Base-by-base conservation (phyloP, 164 flowering plant genomes). In the Magnolia officinalis region DNA sequence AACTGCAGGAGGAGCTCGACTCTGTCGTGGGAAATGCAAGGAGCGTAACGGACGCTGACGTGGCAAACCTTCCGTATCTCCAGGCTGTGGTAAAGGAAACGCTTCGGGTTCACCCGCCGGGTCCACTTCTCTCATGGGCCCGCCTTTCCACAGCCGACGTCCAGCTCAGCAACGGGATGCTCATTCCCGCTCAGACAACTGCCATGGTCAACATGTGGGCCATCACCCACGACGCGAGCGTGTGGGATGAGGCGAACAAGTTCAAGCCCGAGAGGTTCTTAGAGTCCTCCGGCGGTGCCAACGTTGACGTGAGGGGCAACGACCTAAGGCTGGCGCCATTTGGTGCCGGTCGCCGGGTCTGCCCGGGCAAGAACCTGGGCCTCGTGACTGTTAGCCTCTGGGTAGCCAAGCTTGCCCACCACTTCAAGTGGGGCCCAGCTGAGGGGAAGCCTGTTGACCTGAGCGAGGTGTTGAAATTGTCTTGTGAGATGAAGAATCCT, bases 141-240 rank as follows among this genome's bases (percentile, higher is more conserved):
- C 76, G 90, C 0, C 75, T 86, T 1, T 78, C 89, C 74, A 87
- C 88, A 13, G 71, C 85, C 2, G 89, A 89, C 67, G 87, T 85
- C 76, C 84, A 82, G 6, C 85, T 90, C 73, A 82, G 87, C 85
- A 81, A 84, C 23, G 86, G 85, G 2, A 83, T 88, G 88, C 73
- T 84, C 1, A 71, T 90, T 19, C 94, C 92, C 0, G 81, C 86
- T 7, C 69, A 77, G 52, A 90, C 94, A 10, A 87, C 87, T 0
- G 90, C 94, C 0, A 90, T 90, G 92, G 91, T 90, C 20, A 90
- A 90, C 89, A 90, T 90, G 92, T 90, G 92, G 92, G 88, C 92
- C 67, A 90, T 90, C 51, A 82, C 92, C 8, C 90, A 87, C 58
- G 92, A 90, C 80, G 61, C 81, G 8, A 63, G 69, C 0, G 81